Conservation (phyloP, 2,329 filamentous ascomycete genomes). For the Alternaria consortialis region DNA sequence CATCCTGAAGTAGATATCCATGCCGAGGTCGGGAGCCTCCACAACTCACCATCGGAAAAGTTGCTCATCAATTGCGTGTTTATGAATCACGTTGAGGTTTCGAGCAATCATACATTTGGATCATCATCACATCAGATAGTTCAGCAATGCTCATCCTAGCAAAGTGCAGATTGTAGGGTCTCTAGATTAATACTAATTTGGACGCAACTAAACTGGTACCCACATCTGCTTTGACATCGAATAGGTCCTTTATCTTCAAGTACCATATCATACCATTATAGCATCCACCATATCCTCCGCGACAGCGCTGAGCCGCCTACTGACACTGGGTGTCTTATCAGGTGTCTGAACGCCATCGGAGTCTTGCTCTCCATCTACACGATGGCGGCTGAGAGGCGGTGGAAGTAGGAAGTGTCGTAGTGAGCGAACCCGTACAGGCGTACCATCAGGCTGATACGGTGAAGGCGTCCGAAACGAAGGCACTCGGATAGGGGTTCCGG, state of each 20-base stretch:
- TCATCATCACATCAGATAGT: no score
- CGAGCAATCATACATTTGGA: no score
- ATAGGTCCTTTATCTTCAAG: neutral
- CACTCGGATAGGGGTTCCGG: neutral
- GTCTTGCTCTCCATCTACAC: neutral
- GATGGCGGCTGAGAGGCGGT: neutral
- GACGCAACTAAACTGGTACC: neutral
- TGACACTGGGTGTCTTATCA: neutral
- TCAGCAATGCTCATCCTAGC: neutral
- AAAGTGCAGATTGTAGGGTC: neutral
- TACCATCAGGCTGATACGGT: neutral
- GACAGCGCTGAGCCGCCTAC: neutral
- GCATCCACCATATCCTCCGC: neutral
- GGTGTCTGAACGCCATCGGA: neutral
- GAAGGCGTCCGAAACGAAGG: neutral
- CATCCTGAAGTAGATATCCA: slow-evolving; percentile 20
- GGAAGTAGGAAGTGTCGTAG: neutral
- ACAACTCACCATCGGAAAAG: neutral
- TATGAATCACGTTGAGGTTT: neutral
- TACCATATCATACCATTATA: neutral
- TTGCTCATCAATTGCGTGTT: neutral
- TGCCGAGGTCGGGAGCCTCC: slow-evolving; percentile 8
- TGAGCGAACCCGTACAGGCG: neutral
- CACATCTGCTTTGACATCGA: neutral
- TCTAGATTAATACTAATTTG: neutral